Base-by-base conservation (phyloP, 805 yeast species). In the Helenozyma baotianmanensis region DNA sequence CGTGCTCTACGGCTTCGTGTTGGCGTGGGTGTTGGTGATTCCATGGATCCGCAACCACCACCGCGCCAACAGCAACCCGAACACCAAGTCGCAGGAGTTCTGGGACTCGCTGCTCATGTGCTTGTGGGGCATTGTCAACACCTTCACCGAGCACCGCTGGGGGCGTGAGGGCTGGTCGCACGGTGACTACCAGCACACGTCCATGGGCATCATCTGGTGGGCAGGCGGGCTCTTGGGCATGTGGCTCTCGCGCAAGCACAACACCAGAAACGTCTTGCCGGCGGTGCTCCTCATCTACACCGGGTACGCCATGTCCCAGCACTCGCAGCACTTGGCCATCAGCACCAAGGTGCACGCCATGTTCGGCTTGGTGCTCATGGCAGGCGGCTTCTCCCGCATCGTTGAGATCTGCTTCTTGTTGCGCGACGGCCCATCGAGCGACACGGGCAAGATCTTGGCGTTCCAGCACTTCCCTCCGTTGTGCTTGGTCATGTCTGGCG, bases 201-300 rank as follows among this genome's bases (percentile, higher is more conserved):
- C 92, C 14, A 87, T 90, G 96, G 97, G 97, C 1, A 83, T 90
- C 36, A 72, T 90, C 19, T 90, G 97, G 95, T 88, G 96, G 94
- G 76, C 86, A 31, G 94, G 95, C 35, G 97, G 97, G 6, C 62
- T 88, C 43, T 58, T 88, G 16, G 97, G 97, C 1, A 69, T 90
- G 39, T 83, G 74, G 58, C 60, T 89, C 36, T 74, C 94, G 2
- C 64, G 85, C 51, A 50, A 58, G 21, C 56, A 56, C 27, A 75
- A 76, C 32, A 33, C 37, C 11, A 30, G 50, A 14, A 78, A 82
- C 28, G 65, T 68, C 38, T 62, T 90, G 23, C 97, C 97, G 2
- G 80, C 95, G 2, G 45, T 88, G 25, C 75, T 92, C 30, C 72
- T 90, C 42, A 76, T 88, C 9, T 81, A 83, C 52, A 90, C 97